Evolutionary conservation across 495 filamentous ascomycete genomes (phyloP).

Genomic region (Penicillium steckii): DNA sequence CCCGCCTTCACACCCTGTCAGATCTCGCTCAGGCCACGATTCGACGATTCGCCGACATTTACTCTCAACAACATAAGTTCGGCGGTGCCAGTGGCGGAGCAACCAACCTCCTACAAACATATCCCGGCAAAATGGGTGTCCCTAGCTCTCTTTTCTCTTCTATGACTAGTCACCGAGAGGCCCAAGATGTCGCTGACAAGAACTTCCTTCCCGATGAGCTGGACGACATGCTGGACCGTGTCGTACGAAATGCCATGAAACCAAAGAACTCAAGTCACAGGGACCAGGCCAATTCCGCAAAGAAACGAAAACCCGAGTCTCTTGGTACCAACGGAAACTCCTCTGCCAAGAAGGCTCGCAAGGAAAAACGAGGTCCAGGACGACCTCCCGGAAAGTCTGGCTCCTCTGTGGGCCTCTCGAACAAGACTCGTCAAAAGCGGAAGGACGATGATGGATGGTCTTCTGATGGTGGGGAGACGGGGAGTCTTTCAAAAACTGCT

Average conservation of each 20-base stretch:
- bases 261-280: constrained; percentile 31
- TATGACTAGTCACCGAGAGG: constrained; percentile 71
- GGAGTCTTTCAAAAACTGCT: constrained; percentile 21
- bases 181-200: constrained; percentile 80
- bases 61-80: constrained; percentile 49
- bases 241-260: constrained; percentile 52
- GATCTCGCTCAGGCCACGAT: constrained; percentile 85
- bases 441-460: constrained; percentile 45
- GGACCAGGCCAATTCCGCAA: constrained; percentile 23
- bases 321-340: constrained; percentile 29
- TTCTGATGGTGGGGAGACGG: constrained; percentile 33
- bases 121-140: constrained; percentile 76
- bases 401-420: constrained; percentile 25
- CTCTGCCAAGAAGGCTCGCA: constrained; percentile 47
- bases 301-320: constrained; percentile 50
- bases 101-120: constrained; percentile 74
- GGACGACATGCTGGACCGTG: constrained; percentile 70
- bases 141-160: constrained; percentile 74
- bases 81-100: constrained; percentile 60
- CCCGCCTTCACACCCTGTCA: constrained; percentile 74
- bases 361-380: constrained; percentile 25
- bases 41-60: constrained; percentile 69
- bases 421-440: constrained; percentile 46
- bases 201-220: constrained; percentile 79
- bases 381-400: constrained; percentile 41